Conservation (phyloP, 2,329 filamentous ascomycete species). For the Diaporthe citriasiana region DNA sequence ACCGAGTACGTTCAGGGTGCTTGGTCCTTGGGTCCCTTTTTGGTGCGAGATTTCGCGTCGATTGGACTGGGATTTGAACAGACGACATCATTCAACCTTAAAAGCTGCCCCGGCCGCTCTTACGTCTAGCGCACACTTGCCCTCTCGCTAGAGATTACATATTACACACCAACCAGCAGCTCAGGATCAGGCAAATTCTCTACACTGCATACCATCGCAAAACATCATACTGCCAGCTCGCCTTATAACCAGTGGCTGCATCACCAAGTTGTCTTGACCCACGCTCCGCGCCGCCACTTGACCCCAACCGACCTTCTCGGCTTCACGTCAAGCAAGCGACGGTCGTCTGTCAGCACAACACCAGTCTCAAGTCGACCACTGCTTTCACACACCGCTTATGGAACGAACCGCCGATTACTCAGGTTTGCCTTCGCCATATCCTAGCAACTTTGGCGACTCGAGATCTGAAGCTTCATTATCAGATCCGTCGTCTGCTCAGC, state of each 20-base stretch:
- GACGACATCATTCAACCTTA: constrained; percentile 38
- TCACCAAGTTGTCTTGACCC: constrained; percentile 2
- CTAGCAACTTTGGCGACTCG: constrained; percentile 74
- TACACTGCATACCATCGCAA: constrained; percentile 16
- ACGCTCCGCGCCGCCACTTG: constrained; percentile 22
- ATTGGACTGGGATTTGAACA: constrained; percentile 26
- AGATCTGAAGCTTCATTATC: constrained; percentile 85
- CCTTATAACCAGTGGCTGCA: constrained; percentile 16
- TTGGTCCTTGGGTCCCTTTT: constrained; percentile 20
- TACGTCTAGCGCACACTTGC: constrained; percentile 30
- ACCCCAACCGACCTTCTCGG: constrained; percentile 20
- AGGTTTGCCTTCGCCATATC: constrained; percentile 85
- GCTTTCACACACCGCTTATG: constrained; percentile 56
- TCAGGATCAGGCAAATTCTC: constrained; percentile 2
- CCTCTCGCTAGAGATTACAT: constrained; percentile 36
- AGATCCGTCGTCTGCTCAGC: constrained; percentile 93
- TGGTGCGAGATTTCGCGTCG: constrained; percentile 37
- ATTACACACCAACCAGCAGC: constrained; percentile 33
- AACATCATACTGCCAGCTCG: constrained; percentile 1
- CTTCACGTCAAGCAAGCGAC: constrained; percentile 22
- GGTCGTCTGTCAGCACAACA: constrained; percentile 41
- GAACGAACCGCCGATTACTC: constrained; percentile 79
- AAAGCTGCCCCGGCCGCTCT: constrained; percentile 37
- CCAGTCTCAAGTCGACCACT: constrained; percentile 22
- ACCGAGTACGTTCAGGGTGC: constrained; percentile 39